A percentile compares a stretch with the other conserved stretches of the same genome.
phyloP scores from a whole-genome alignment of 1,284 basidiomycete genomes.

The Boletellus dicymbophilus region DNA sequence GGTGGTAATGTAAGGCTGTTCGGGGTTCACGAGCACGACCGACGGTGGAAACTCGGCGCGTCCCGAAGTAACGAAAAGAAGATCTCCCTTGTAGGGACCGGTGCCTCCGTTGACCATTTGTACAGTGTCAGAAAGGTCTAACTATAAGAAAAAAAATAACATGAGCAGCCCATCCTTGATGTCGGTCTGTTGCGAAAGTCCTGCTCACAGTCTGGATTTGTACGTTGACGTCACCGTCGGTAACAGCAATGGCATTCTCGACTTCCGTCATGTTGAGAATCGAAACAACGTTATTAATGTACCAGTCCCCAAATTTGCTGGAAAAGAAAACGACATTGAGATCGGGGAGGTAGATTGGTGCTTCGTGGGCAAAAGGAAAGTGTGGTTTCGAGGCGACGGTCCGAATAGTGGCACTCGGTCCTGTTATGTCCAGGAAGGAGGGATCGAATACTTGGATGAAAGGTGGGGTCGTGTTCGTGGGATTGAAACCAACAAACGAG shows the following conservation, averaged over 20 bases:
- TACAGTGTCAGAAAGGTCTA: slow-evolving; percentile 44
- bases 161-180: too few species aligned
- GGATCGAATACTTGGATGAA: slow-evolving; percentile 73
- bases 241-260: slow-evolving; percentile 38
- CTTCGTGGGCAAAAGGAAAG: slow-evolving; percentile 76
- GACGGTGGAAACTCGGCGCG: slow-evolving; percentile 63
- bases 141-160: slow-evolving; percentile 19
- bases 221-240: slow-evolving; percentile 49
- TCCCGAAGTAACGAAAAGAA: slow-evolving; percentile 71
- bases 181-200: too few species aligned
- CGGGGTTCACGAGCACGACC: slow-evolving; percentile 66
- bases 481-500: slow-evolving; percentile 44
- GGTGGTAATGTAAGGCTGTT: slow-evolving; percentile 60
- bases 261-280: slow-evolving; percentile 50
- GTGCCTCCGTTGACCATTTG: slow-evolving; percentile 80
- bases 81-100: slow-evolving; percentile 63
- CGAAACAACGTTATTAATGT: slow-evolving; percentile 48
- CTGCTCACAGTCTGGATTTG: slow-evolving; percentile 39
- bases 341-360: slow-evolving; percentile 59
- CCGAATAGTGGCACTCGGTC: slow-evolving; percentile 55
- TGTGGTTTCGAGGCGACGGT: slow-evolving; percentile 58
- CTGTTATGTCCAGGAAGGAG: slow-evolving; percentile 61
- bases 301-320: slow-evolving; percentile 49
- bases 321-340: slow-evolving; percentile 62
- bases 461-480: slow-evolving; percentile 47